phyloP scores from a whole-genome alignment of 345 rosid genomes.

The Hibiscus tridactylites region DNA sequence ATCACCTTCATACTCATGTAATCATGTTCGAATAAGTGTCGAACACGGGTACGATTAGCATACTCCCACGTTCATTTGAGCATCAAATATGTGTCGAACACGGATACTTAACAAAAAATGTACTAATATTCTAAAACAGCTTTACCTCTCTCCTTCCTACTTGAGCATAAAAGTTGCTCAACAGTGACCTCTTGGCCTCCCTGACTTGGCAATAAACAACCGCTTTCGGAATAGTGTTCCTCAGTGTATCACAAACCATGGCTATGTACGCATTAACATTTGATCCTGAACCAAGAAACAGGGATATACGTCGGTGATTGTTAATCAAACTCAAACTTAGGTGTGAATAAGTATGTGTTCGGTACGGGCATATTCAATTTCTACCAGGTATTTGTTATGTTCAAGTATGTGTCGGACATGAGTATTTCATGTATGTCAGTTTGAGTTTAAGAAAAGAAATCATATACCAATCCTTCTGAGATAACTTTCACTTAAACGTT shows the following conservation, averaged over 20 bases:
- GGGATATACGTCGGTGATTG: constrained; percentile 8
- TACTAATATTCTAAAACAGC: not conserved
- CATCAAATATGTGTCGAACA: not conserved
- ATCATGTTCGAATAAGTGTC: no score
- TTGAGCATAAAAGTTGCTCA: constrained; percentile 79
- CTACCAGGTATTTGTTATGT: not conserved
- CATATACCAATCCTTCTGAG: constrained; percentile 78
- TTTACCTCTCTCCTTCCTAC: constrained; percentile 93
- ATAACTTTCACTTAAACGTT: constrained; percentile 71
- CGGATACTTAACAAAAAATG: not conserved
- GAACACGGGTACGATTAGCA: no score
- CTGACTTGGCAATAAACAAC: constrained; percentile 94
- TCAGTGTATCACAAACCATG: constrained; percentile 89
- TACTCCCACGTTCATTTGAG: no score
- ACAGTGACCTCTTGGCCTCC: constrained; percentile 84
- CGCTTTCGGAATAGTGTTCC: constrained; percentile 91
- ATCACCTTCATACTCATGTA: not conserved
- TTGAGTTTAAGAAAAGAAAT: not conserved
- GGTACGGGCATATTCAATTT: not conserved
- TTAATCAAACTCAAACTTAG: not conserved
- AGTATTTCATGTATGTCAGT: not conserved
- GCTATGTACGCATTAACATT: constrained; percentile 81
- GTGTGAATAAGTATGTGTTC: not conserved
- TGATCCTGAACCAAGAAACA: constrained; percentile 46
- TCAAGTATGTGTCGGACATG: not conserved